Evolutionary conservation across 78 protist species (phyloP), one percentile per base, ranked within the genome.

Genomic region (Dictyostelium purpureum): DNA sequence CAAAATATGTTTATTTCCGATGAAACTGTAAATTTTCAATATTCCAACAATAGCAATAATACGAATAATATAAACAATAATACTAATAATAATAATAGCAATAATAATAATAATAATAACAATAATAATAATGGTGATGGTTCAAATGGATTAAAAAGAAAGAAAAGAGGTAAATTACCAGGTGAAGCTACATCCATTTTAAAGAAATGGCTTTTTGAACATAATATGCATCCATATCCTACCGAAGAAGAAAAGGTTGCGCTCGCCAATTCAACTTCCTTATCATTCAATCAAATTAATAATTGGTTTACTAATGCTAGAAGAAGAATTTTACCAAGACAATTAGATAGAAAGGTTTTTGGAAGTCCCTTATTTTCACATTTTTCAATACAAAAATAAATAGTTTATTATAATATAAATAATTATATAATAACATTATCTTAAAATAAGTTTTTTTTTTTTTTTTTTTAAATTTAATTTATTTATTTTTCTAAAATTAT

Each of bases 271-370:
- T 33, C 28, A 33, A 97, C 97, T 7, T 63, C 49, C 4, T 88
- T 97, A 19, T 69, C 97, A 6, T 56, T 96, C 28, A 87, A 35
- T 57, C 98, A 95, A 56, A 79, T 97, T 42, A 94, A 91, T 71
- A 92, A 95, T 70, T 97, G 98, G 98, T 97, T 97, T 69, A 97
- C 95, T 49, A 97, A 97, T 63, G 96, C 98, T 0, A 59, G 97
- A 42, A 83, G 97, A 35, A 70, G 97, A 14, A 78, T 79, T 33
- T 88, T 94, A 4, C 94, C 94, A 43, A 51, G 70, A 45, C 79
- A 70, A 61, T 31, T 54, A 6, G 69, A 35, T 28, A 28, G 54
- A 24, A 82, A 69, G 42, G 79, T 54, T 24, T 82, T 67, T 69
- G 90, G 90, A 11, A 54, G 73, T 54, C 90, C 78, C 10, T 28